phyloP scores from a whole-genome alignment of 2,329 filamentous ascomycete species.

The Colletotrichum salicis region DNA sequence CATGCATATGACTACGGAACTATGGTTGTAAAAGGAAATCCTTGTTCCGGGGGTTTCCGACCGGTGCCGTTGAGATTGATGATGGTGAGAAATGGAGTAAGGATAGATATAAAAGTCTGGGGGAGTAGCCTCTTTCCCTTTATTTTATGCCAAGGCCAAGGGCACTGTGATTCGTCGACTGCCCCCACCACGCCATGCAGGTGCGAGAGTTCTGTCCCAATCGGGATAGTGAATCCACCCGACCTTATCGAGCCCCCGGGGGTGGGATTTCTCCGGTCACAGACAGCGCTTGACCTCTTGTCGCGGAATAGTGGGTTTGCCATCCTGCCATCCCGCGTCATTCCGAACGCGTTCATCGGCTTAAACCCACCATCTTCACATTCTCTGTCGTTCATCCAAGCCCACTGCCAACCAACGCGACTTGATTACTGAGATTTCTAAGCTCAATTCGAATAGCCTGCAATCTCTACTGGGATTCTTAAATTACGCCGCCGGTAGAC shows the following conservation, averaged over 20 bases:
- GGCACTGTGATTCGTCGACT: background rate
- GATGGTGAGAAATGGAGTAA: background rate
- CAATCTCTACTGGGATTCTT: background rate
- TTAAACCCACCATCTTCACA: slow-evolving; percentile 34
- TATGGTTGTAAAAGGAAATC: background rate
- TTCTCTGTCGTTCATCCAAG: slow-evolving; percentile 6
- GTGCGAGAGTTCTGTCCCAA: background rate
- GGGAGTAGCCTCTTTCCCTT: background rate
- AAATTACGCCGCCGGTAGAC: background rate
- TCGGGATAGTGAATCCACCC: background rate
- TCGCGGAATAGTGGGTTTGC: background rate
- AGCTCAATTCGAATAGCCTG: background rate
- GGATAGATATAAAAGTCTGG: background rate
- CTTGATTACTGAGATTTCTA: background rate
- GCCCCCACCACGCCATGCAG: background rate
- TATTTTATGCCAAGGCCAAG: background rate
- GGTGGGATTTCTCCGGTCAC: slow-evolving; percentile 24
- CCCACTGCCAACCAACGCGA: slow-evolving; percentile 3
- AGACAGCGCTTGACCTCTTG: background rate
- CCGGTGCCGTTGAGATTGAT: background rate
- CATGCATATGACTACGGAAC: background rate
- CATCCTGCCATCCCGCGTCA: background rate
- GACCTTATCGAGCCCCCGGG: background rate
- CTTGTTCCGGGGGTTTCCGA: background rate
- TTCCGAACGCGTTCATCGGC: slow-evolving; percentile 19